Conservation (phyloP, 108 stramenopile genomes). For the Pseudonitzschia multistriata region DNA sequence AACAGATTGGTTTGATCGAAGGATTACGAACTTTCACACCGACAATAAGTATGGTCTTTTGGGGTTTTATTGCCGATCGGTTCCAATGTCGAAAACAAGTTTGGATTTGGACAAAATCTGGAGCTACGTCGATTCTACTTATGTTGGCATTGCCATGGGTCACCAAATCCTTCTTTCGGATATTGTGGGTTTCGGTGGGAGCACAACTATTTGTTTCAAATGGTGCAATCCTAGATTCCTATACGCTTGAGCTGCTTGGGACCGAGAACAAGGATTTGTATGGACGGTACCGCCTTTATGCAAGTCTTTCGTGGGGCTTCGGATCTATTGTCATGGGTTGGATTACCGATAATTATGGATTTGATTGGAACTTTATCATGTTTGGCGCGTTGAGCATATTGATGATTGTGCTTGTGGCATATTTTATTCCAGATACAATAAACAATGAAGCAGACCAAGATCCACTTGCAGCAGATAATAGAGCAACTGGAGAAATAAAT, state of each 20-base stretch:
- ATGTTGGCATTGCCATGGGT: conserved; percentile 40
- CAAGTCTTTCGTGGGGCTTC: conserved; percentile 43
- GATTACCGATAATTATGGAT: conserved; percentile 46
- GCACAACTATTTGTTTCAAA: conserved; percentile 39
- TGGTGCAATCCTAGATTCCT: conserved; percentile 42
- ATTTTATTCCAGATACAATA: conserved; percentile 27
- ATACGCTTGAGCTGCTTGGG: conserved; percentile 45
- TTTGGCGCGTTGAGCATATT: conserved; percentile 36
- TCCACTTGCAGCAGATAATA: neutral
- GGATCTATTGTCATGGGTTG: conserved; percentile 56
- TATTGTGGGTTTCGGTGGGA: conserved; percentile 28
- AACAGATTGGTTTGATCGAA: conserved; percentile 44
- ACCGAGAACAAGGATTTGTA: conserved; percentile 38
- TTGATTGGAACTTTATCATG: conserved; percentile 50
- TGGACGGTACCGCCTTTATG: conserved; percentile 46
- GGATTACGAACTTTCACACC: conserved; percentile 32
- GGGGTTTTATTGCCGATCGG: conserved; percentile 41
- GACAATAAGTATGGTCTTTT: conserved; percentile 25
- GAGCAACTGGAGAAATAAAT: neutral
- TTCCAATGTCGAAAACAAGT: conserved; percentile 44
- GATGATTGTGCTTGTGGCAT: conserved; percentile 30
- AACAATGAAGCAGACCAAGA: neutral
- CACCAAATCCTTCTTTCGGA: conserved; percentile 24
- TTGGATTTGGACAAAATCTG: conserved; percentile 38
- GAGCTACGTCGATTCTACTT: conserved; percentile 27